phyloP scores from a whole-genome alignment of 176 grass and related monocot species.

The Tuctoria greenei region DNA sequence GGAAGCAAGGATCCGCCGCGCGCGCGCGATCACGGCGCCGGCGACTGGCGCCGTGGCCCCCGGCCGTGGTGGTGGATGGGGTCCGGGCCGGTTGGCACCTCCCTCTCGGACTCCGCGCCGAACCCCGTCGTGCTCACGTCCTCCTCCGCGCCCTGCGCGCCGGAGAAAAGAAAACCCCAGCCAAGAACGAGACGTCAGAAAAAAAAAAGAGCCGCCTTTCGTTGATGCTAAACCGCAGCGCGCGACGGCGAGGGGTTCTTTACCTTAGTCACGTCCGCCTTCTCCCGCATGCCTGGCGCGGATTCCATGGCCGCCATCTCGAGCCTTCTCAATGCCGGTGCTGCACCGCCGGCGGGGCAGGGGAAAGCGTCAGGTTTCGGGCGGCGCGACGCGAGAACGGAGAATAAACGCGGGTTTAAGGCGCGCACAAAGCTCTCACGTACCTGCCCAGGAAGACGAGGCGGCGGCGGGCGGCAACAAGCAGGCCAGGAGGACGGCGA shows the following conservation, averaged over 20 bases:
- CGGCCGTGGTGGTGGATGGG: conserved; percentile 81
- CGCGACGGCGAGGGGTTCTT: not conserved
- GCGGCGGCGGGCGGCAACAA: conserved; percentile 28
- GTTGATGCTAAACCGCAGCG: not conserved
- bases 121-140: conserved; percentile 47
- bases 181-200: conserved; percentile 27
- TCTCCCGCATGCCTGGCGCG: conserved; percentile 38
- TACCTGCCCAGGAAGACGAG: conserved; percentile 41
- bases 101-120: conserved; percentile 58
- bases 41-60: conserved; percentile 51
- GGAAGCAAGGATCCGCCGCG: conserved; percentile 27
- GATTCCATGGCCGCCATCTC: conserved; percentile 39
- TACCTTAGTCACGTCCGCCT: conserved; percentile 56
- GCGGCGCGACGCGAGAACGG: not conserved
- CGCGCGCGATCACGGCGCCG: conserved; percentile 39
- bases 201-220: conserved; percentile 24
- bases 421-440: not conserved
- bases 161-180: conserved; percentile 30
- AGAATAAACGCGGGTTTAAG: not conserved
- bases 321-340: conserved; percentile 35
- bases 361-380: conserved; percentile 21
- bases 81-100: conserved; percentile 80
- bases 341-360: conserved; percentile 19
- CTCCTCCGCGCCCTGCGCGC: conserved; percentile 49
- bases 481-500: conserved; percentile 41